Evolutionary conservation across 1,284 basidiomycete genomes (phyloP).

Genomic region (Leccinum proliferum): DNA sequence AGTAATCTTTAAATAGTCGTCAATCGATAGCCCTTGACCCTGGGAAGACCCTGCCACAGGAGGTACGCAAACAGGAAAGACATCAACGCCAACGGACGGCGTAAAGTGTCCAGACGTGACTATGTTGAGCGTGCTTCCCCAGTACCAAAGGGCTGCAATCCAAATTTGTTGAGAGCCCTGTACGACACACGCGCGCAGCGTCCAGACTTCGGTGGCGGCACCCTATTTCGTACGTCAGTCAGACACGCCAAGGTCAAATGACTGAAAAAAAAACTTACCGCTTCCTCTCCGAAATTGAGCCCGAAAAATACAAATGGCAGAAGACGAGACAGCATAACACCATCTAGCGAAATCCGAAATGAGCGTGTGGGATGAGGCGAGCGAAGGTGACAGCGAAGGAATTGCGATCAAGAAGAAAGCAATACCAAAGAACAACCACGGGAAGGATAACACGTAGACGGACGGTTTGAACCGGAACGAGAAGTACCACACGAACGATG

Average conservation of each 20-base stretch:
- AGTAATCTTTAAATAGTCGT: conserved; percentile 53
- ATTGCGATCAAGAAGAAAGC: conserved; percentile 89
- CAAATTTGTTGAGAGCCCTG: conserved; percentile 92
- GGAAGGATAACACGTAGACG: conserved; percentile 76
- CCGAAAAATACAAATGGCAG: conserved; percentile 92
- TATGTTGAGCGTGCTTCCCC: conserved; percentile 77
- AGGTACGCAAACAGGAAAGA: conserved; percentile 75
- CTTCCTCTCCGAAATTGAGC: conserved; percentile 94
- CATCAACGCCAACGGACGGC: conserved; percentile 72
- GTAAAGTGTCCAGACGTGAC: conserved; percentile 42
- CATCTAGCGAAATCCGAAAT: conserved; percentile 80
- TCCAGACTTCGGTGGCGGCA: conserved; percentile 91
- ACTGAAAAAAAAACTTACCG: conserved; percentile 42
- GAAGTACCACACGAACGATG: conserved; percentile 86
- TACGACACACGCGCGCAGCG: conserved; percentile 81
- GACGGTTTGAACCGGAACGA: conserved; percentile 87
- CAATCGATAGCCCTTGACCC: conserved; percentile 30
- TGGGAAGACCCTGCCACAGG: conserved; percentile 82
- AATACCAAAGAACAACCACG: conserved; percentile 86
- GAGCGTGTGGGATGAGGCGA: conserved; percentile 57
- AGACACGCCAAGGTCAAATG: not conserved
- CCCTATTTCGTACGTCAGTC: conserved; percentile 41
- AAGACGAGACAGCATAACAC: conserved; percentile 85
- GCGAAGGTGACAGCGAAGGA: conserved; percentile 66
- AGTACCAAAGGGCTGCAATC: conserved; percentile 93